These are phyloP conservation scores for Penicillium sp. DNA, from an alignment of 2,329 filamentous ascomycete genomes.

Conservation along the genomic window DNA sequence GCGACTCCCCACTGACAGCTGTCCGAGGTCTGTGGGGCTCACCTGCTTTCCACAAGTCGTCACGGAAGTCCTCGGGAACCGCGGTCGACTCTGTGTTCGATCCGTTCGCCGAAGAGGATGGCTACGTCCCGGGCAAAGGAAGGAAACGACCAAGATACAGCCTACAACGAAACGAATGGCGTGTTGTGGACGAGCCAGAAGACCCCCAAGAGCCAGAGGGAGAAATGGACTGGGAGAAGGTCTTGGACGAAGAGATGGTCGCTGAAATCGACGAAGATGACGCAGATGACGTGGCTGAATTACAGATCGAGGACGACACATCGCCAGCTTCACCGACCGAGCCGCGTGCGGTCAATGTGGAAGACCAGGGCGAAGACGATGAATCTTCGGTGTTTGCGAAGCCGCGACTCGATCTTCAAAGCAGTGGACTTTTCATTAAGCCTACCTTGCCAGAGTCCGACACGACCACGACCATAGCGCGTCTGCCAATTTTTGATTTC, in stretches of 20 bases:
- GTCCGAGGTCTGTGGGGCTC: conserved; percentile 60
- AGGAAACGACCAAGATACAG: conserved; percentile 67
- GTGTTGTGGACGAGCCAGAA: conserved; percentile 63
- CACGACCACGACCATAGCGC: not conserved
- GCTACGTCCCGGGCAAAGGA: conserved; percentile 52
- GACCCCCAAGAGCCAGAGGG: conserved; percentile 55
- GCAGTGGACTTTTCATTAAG: conserved; percentile 9
- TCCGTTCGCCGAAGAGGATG: conserved; percentile 62
- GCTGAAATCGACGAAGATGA: conserved; percentile 5
- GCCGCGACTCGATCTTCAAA: conserved; percentile 10
- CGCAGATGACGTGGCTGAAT: not conserved
- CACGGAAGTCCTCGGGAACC: conserved; percentile 62
- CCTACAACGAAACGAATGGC: conserved; percentile 64
- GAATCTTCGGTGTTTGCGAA: conserved; percentile 12
- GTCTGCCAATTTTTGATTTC: conserved; percentile 2
- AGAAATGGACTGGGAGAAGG: conserved; percentile 25
- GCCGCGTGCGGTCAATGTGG: not conserved
- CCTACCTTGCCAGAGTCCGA: conserved; percentile 2
- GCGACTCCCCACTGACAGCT: conserved; percentile 12
- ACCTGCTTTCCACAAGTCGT: conserved; percentile 71
- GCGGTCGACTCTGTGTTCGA: conserved; percentile 60
- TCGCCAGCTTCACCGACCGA: not conserved
- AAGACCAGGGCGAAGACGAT: conserved; percentile 3
- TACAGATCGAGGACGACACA: not conserved
- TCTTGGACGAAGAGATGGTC: conserved; percentile 21